phyloP scores from a whole-genome alignment of 2,329 filamentous ascomycete genomes.

The Neofusicoccum sp. region DNA sequence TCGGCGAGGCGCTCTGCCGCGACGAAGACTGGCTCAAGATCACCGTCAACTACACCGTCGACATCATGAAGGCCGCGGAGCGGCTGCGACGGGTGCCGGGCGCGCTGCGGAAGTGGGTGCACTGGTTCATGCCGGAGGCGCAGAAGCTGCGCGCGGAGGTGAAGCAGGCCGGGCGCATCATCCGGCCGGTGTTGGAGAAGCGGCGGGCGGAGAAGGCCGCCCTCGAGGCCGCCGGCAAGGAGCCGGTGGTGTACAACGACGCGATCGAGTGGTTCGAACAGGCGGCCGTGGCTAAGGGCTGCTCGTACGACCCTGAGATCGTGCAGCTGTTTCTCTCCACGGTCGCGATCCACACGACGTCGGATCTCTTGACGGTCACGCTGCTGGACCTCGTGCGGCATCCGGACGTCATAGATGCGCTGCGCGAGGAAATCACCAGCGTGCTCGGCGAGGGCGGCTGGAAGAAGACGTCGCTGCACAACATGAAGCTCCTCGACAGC shows the following conservation, averaged over 20 bases:
- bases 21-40: slow-evolving; percentile 44
- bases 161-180: slow-evolving; percentile 35
- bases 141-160: slow-evolving; percentile 36
- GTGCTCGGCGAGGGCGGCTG: slow-evolving; percentile 34
- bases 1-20: slow-evolving; percentile 40
- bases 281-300: slow-evolving; percentile 27
- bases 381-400: slow-evolving; percentile 29
- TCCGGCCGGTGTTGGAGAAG: slow-evolving; percentile 37
- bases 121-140: slow-evolving; percentile 39
- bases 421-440: slow-evolving; percentile 30
- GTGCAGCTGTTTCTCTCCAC: slow-evolving; percentile 23
- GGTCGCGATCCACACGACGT: slow-evolving; percentile 33
- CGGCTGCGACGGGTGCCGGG: slow-evolving; percentile 39
- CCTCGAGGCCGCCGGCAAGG: not conserved
- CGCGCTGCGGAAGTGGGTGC: slow-evolving; percentile 37
- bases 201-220: not conserved
- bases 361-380: slow-evolving; percentile 44
- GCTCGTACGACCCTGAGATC: slow-evolving; percentile 23
- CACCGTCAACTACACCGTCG: slow-evolving; percentile 38
- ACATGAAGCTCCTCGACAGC: not conserved
- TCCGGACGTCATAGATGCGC: slow-evolving; percentile 29
- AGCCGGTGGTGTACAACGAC: slow-evolving; percentile 24
- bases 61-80: slow-evolving; percentile 36
- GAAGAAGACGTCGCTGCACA: slow-evolving; percentile 6
- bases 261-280: slow-evolving; percentile 28